Evolutionary conservation across 2,329 filamentous ascomycete genomes (phyloP).

Genomic region (Beauveria sp.): DNA sequence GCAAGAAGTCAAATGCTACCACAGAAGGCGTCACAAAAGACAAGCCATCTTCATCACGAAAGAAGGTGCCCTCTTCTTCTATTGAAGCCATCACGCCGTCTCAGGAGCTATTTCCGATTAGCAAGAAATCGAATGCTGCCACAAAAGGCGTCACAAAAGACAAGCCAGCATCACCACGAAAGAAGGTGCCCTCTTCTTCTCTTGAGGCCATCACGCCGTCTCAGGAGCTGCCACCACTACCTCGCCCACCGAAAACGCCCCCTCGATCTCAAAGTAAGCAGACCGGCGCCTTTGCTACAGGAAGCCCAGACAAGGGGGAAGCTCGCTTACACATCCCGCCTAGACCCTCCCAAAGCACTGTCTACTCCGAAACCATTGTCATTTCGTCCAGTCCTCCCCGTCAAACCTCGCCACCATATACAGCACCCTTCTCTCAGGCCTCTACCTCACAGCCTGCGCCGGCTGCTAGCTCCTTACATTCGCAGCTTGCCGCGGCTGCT

Average conservation of each 20-base stretch:
- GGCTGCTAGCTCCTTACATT: constrained; percentile 19
- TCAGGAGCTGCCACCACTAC: not conserved
- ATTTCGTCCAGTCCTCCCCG: constrained; percentile 10
- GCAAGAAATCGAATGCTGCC: constrained; percentile 9
- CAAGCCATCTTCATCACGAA: constrained; percentile 3
- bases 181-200: not conserved
- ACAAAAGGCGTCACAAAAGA: constrained; percentile 11
- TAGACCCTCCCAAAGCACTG: constrained; percentile 4
- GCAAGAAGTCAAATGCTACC: constrained; percentile 23
- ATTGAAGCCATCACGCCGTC: not conserved
- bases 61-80: not conserved
- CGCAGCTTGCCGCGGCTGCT: constrained; percentile 17
- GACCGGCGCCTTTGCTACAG: constrained; percentile 19
- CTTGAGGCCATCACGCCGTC: not conserved
- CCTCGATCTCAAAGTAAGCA: constrained; percentile 30
- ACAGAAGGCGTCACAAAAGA: constrained; percentile 11
- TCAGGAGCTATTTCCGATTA: not conserved
- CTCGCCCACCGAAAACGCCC: constrained; percentile 18
- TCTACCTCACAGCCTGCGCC: constrained; percentile 13
- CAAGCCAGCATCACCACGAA: constrained; percentile 2
- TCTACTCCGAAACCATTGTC: constrained; percentile 6
- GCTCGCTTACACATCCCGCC: constrained; percentile 10
- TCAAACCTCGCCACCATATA: constrained; percentile 22
- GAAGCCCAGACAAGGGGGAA: constrained; percentile 7
- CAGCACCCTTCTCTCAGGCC: constrained; percentile 16